Evolutionary conservation across 2,329 filamentous ascomycete species (phyloP).

Genomic region (Fusarium paranaense): DNA sequence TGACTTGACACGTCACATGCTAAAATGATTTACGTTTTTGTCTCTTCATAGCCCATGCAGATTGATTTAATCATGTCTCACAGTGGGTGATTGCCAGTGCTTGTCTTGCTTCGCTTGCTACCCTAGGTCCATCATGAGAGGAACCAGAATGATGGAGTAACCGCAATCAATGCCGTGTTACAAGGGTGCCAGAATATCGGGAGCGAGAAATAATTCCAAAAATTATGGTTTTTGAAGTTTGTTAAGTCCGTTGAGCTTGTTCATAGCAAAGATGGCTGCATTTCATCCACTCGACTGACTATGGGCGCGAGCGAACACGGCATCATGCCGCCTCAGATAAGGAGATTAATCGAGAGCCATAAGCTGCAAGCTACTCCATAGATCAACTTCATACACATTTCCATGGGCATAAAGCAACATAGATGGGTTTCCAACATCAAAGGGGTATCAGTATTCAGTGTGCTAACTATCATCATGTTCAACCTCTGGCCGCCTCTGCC

Average conservation of each 20-base stretch:
- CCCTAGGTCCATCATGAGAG: not conserved
- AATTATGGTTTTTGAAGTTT: no score
- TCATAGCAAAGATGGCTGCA: no score
- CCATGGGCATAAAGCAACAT: no score
- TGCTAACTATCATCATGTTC: not conserved
- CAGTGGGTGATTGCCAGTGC: not conserved
- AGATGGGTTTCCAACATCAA: not conserved
- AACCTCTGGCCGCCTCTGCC: constrained; percentile 37
- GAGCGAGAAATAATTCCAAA: no score
- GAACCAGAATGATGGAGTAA: no score
- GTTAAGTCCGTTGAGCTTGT: no score
- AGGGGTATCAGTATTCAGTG: constrained; percentile 39
- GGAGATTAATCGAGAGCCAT: no score
- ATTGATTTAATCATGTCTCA: not conserved
- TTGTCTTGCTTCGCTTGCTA: not conserved
- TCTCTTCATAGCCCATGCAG: not conserved
- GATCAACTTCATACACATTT: no score
- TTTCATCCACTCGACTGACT: no score
- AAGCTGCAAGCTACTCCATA: no score
- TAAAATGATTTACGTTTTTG: not conserved
- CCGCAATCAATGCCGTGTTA: not conserved
- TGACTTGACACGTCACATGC: not conserved
- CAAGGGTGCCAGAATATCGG: not conserved
- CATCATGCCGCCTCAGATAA: no score
- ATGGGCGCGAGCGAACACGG: no score